Base-by-base conservation (phyloP, 2,329 filamentous ascomycete genomes). In the Exserohilum rostratum region DNA sequence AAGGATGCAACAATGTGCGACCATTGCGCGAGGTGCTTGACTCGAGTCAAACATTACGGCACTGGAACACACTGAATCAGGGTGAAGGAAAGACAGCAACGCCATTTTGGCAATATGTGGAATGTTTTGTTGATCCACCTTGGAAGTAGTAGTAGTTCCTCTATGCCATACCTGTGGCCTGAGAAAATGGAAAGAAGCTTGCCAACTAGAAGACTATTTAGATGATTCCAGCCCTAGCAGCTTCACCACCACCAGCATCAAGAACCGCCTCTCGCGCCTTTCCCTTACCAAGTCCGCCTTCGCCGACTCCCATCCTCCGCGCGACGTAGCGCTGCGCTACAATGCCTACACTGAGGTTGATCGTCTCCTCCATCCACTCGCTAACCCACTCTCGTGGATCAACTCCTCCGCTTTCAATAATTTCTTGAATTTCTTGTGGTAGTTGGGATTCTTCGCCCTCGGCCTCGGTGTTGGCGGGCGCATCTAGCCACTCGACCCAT, bases 361-460 rank as follows among this genome's bases (percentile, higher is more conserved):
- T 82, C 0, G 87, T 80, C 78, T 98, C 93, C 78, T 98, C 93
- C 42, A 99, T 84, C 95, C 95, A 99, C 76, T 98, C 95, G 3
- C 93, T 90, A 33, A 96, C 90, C 95, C 95, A 99, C 75, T 99
- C 95, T 53, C 95, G 84, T 0, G 95, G 95, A 70, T 99, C 95
- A 2, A 98, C 91, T 9, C 86, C 87, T 13, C 87, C 87, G 46
- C 77, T 80, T 51, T 84, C 79, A 45, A 99, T 86, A 60, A 98
- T 96, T 62, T 93, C 90, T 18, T 85, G 83, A 66, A 99, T 97
- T 69, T 93, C 91, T 25, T 91, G 89, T 0, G 95, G 93, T 30
- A 93, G 76, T 79, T 79, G 76, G 38, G 83, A 78, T 22, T 82
- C 81, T 54, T 82, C 82, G 22, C 62, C 70, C 9, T 58, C 71